Evolutionary conservation across 1,284 basidiomycete species (phyloP).

Genomic region (Rhodotorula sp.): DNA sequence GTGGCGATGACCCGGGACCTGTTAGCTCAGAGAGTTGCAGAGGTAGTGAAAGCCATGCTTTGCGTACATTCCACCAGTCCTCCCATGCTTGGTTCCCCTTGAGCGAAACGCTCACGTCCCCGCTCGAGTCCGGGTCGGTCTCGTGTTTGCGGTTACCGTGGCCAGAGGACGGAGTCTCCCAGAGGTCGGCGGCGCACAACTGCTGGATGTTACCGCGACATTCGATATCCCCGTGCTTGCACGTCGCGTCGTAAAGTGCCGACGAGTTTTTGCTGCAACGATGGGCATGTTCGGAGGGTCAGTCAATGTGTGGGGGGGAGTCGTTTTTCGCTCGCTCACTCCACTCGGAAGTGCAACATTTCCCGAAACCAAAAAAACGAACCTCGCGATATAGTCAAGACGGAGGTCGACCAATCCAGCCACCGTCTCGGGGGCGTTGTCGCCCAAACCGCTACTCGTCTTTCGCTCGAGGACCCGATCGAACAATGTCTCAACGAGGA

Average conservation of each 20-base stretch:
- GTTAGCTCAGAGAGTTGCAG: background rate
- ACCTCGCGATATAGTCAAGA: constrained; percentile 38
- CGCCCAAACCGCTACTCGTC: background rate
- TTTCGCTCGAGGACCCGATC: constrained; percentile 25
- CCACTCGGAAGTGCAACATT: background rate
- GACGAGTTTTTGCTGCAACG: constrained; percentile 25
- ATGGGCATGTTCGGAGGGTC: no score
- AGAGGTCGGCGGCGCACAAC: constrained; percentile 38
- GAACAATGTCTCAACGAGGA: constrained; percentile 20
- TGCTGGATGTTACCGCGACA: constrained; percentile 45
- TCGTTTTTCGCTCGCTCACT: no score
- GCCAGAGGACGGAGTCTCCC: background rate
- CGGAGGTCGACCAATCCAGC: constrained; percentile 28
- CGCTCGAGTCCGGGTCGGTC: background rate
- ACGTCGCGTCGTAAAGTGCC: constrained; percentile 33
- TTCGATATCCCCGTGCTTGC: constrained; percentile 43
- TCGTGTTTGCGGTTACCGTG: background rate
- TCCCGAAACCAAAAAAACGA: background rate
- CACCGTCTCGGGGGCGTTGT: background rate
- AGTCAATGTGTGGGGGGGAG: no score
- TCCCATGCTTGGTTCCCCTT: constrained; percentile 18
- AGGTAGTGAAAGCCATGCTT: background rate
- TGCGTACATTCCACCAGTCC: constrained; percentile 33
- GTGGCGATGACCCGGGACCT: background rate
- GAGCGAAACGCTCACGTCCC: background rate